Evolutionary conservation across 225 moss, liverwort and hornwort species (phyloP), one percentile per base, ranked within the genome.

Genomic region (Neckera pumila): DNA sequence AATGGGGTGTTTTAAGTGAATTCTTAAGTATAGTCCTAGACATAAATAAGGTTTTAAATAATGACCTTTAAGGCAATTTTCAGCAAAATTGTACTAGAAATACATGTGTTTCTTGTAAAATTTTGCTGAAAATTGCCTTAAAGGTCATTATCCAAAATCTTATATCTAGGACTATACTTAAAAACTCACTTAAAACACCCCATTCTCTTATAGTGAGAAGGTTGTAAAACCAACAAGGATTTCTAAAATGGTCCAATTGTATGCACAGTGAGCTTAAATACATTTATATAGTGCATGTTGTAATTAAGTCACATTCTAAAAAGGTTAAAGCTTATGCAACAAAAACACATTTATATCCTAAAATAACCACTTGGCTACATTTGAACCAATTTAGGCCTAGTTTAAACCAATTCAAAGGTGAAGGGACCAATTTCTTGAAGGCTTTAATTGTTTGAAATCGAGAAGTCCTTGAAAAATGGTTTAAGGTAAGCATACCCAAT

Each of bases 361-460:
- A 22, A 67, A 22, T 67, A 14, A 22, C n/a, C 22, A 67, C 4
- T 12, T 67, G 22, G 12, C 0, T 4, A 38, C 38, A 67, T 67
- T 38, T 22, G 12, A 22, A 67, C 38, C 22, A 21, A 22, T 67
- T 38, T 12, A 67, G 12, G 4, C 1, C 34, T 20, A 18, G 2
- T 7, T 38, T 12, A 22, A 6, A 22, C 22, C 22, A 22, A 22
- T n/a, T 2, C 1, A n/a, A 1, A 6, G n/a, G 7, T n/a, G 20
- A 21, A 4, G 38, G 4, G 12, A 13, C 11, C 22, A 36, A n/a
- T 2, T 12, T 12, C 4, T 22, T 38, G 3, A 38, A 67, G 21
- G 60, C 1, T 38, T 67, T n/a, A 4, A 67, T 22, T 38, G 12
- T 21, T 1, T 67, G 2, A 38, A 38, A 38, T 67, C 0, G 0